Evolutionary conservation across 208 protist species (phyloP).

Genomic region (Acanthamoeba triangularis): DNA sequence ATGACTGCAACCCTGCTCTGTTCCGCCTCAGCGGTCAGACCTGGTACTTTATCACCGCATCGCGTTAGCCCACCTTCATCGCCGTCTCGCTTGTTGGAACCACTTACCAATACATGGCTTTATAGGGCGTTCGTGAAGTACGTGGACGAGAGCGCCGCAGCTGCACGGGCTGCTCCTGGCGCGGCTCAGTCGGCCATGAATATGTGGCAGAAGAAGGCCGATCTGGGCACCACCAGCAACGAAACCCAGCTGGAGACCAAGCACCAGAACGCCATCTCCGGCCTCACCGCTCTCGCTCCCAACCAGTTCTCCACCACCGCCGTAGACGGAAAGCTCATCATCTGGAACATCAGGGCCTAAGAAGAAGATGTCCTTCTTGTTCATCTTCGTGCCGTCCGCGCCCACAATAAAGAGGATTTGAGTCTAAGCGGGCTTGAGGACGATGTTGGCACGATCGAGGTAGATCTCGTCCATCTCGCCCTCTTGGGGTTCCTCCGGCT

Average conservation of each 20-base stretch:
- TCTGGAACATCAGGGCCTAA: conserved; percentile 85
- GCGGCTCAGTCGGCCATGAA: too few species aligned
- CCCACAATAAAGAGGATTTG: too few species aligned
- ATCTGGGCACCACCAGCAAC: conserved; percentile 78
- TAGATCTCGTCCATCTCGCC: conserved; percentile 57
- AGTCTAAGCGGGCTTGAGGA: not conserved
- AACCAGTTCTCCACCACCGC: conserved; percentile 87
- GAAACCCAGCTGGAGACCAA: conserved; percentile 83
- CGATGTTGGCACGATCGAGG: conserved; percentile 29
- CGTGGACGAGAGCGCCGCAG: conserved; percentile 59
- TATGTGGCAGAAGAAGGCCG: conserved; percentile 89
- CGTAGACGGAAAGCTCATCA: conserved; percentile 88
- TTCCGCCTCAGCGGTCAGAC: conserved; percentile 67
- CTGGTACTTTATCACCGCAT: conserved; percentile 86
- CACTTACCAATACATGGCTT: too few species aligned
- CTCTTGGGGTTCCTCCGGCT: conserved; percentile 20
- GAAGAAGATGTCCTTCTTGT: too few species aligned
- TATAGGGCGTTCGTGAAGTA: conserved; percentile 78
- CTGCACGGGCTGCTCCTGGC: not conserved
- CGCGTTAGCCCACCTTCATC: too few species aligned
- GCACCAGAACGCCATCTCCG: conserved; percentile 90
- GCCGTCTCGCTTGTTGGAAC: too few species aligned
- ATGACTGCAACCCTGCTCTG: conserved; percentile 87
- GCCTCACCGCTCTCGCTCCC: conserved; percentile 71
- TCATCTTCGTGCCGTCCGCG: too few species aligned